Percentiles rank a stretch among this genome's conserved stretches.
These are phyloP conservation scores for Rhizopogon sp. DNA, from an alignment of 768 basidiomycete genomes.

Conservation along the genomic window DNA sequence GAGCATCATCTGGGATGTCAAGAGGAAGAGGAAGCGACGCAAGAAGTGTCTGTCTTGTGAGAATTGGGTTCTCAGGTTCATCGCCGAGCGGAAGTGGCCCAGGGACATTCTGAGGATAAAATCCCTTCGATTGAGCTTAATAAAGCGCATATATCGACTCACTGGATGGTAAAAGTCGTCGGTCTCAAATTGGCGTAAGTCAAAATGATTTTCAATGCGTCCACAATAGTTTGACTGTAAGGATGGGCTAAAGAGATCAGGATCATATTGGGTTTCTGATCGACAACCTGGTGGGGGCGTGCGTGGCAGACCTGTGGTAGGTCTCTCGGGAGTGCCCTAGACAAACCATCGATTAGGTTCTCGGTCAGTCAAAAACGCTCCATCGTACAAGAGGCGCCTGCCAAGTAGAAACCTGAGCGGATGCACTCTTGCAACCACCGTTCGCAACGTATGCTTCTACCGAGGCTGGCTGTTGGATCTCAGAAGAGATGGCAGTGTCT, in stretches of 20 bases:
- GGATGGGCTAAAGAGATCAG: not conserved
- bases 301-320: not conserved
- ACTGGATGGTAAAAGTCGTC: slow-evolving; percentile 11
- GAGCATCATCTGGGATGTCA: slow-evolving; percentile 57
- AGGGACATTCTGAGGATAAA: not conserved
- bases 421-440: no score
- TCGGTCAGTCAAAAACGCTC: not conserved
- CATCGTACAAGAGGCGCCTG: not conserved
- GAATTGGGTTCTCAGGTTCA: slow-evolving; percentile 37
- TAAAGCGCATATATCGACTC: slow-evolving; percentile 13
- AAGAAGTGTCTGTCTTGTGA: slow-evolving; percentile 51
- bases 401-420: not conserved
- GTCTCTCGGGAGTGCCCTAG: not conserved
- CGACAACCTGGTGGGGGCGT: not conserved
- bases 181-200: not conserved
- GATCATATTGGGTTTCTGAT: not conserved
- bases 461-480: not conserved
- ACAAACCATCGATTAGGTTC: not conserved
- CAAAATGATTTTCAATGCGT: not conserved
- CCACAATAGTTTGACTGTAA: not conserved
- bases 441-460: not conserved
- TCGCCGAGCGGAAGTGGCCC: not conserved
- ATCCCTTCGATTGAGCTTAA: not conserved
- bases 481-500: not conserved
- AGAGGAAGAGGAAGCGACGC: slow-evolving; percentile 59